phyloP scores from a whole-genome alignment of 805 yeast genomes.

The Myxozyma melibiosi region DNA sequence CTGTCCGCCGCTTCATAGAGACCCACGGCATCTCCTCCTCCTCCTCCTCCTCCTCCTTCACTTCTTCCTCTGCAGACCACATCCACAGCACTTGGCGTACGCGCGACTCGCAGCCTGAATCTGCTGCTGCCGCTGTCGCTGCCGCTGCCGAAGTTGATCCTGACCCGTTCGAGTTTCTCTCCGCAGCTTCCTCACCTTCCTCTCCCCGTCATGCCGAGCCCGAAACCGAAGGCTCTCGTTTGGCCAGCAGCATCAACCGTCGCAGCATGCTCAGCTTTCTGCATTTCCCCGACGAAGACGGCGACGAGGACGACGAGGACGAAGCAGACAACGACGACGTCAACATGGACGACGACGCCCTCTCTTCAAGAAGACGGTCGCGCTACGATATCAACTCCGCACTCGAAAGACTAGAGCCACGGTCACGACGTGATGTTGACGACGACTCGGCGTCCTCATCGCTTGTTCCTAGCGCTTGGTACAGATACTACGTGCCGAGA shows the following conservation, averaged over 20 bases:
- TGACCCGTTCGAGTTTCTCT: conserved; percentile 3
- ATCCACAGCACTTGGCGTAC: background rate
- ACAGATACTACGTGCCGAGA: too few species aligned
- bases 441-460: too few species aligned
- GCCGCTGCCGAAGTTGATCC: background rate
- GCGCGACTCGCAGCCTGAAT: background rate
- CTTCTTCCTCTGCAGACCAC: background rate
- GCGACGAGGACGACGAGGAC: too few species aligned
- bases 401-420: background rate
- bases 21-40: background rate
- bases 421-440: too few species aligned
- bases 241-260: background rate
- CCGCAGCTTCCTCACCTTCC: background rate
- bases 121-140: too few species aligned
- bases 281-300: too few species aligned
- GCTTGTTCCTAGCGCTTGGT: too few species aligned
- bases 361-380: background rate
- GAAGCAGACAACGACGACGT: too few species aligned
- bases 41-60: background rate
- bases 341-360: too few species aligned
- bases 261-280: background rate
- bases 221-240: too few species aligned
- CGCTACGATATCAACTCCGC: background rate
- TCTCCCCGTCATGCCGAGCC: conserved; percentile 3
- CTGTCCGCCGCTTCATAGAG: background rate